phyloP scores from a whole-genome alignment of 2,329 filamentous ascomycete genomes.

The Xylariomycetidae sp. region DNA sequence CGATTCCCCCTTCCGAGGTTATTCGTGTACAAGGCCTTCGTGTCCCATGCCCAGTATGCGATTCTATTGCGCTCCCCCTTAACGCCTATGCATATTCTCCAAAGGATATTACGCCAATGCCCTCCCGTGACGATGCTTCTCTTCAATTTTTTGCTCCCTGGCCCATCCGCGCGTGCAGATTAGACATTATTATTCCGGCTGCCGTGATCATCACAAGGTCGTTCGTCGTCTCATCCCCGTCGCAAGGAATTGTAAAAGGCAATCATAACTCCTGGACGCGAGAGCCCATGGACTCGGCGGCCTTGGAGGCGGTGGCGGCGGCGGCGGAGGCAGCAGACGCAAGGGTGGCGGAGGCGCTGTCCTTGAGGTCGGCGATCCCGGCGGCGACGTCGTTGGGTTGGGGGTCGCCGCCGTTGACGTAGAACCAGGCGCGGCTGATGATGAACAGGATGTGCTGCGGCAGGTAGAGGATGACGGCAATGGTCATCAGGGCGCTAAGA shows the following conservation, averaged over 20 bases:
- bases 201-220: too few relatives aligned
- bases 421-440: slow-evolving; percentile 84
- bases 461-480: slow-evolving; percentile 86
- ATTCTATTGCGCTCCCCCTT: too few relatives aligned
- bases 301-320: slow-evolving; percentile 22
- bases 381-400: slow-evolving; percentile 12
- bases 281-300: slow-evolving; percentile 21
- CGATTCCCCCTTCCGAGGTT: too few relatives aligned
- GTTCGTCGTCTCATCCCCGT: too few relatives aligned
- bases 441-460: slow-evolving; percentile 84
- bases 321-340: slow-evolving; percentile 22
- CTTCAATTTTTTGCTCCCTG: too few relatives aligned
- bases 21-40: too few relatives aligned
- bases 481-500: slow-evolving; percentile 76
- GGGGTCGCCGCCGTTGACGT: slow-evolving; percentile 73
- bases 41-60: slow-evolving; percentile 1
- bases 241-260: too few relatives aligned
- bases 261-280: slow-evolving; percentile 34
- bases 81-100: too few relatives aligned
- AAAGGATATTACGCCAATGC: too few relatives aligned
- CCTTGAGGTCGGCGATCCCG: slow-evolving; percentile 34
- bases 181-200: slow-evolving; percentile 22
- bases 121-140: too few relatives aligned
- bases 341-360: slow-evolving; percentile 34
- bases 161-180: slow-evolving; percentile 13